These are phyloP conservation scores for Hermanozyma aechmeae DNA, from an alignment of 805 yeast species.

Conservation along the genomic window DNA sequence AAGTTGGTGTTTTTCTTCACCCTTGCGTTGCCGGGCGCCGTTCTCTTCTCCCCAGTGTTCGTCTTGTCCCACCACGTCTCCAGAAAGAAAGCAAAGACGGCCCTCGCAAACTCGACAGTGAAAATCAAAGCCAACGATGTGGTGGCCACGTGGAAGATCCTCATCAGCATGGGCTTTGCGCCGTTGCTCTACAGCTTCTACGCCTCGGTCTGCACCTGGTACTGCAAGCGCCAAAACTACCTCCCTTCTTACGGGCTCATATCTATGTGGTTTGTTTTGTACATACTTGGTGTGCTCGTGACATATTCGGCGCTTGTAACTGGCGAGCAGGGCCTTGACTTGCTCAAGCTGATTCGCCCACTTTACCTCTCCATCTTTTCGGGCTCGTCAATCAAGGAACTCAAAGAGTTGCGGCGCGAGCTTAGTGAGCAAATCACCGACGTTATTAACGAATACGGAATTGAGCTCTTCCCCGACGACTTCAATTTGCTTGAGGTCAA, in stretches of 20 bases:
- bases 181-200: slow-evolving; percentile 79
- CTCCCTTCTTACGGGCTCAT: slow-evolving; percentile 14
- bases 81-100: slow-evolving; percentile 60
- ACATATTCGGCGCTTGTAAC: slow-evolving; percentile 86
- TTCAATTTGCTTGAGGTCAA: slow-evolving; percentile 50
- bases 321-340: slow-evolving; percentile 92
- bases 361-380: slow-evolving; percentile 56
- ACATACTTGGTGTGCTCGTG: slow-evolving; percentile 57
- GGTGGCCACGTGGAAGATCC: slow-evolving; percentile 93
- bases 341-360: slow-evolving; percentile 76
- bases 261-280: slow-evolving; percentile 36
- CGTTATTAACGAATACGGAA: slow-evolving; percentile 72
- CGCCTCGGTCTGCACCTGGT: slow-evolving; percentile 51
- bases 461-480: slow-evolving; percentile 72
- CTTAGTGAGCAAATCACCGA: slow-evolving; percentile 71
- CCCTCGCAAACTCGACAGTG: slow-evolving; percentile 79
- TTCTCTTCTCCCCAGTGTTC: slow-evolving; percentile 84
- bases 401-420: slow-evolving; percentile 52
- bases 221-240: slow-evolving; percentile 7
- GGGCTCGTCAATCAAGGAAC: slow-evolving; percentile 45
- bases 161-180: slow-evolving; percentile 81
- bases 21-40: slow-evolving; percentile 79
- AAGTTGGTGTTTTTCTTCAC: slow-evolving; percentile 48
- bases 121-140: slow-evolving; percentile 91
- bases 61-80: slow-evolving; percentile 69